A percentile compares a stretch with the other conserved stretches of the same genome.
Evolutionary conservation across 2,329 filamentous ascomycete genomes (phyloP).

Genomic region (Monosporascus sp.): DNA sequence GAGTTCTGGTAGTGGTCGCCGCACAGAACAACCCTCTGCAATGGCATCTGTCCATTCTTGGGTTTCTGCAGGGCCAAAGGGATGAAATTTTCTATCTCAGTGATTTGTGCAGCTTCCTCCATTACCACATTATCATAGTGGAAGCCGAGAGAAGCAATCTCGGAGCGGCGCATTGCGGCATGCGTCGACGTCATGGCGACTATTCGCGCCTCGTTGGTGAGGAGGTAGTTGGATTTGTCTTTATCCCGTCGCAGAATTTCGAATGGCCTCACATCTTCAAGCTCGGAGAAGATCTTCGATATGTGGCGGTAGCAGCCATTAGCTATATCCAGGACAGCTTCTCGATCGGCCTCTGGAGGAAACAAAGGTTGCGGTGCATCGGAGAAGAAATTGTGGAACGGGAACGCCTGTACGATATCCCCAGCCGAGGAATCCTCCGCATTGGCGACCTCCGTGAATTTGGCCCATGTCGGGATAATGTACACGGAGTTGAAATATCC

Average conservation of each 20-base stretch:
- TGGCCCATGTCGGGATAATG: slow-evolving; percentile 80
- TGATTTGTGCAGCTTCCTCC: slow-evolving; percentile 98
- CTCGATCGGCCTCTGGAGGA: slow-evolving; percentile 58
- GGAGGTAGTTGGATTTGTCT: slow-evolving; percentile 93
- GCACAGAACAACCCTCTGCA: slow-evolving; percentile 87
- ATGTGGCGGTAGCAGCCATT: slow-evolving; percentile 86
- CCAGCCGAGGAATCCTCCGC: slow-evolving; percentile 51
- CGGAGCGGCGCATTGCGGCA: slow-evolving; percentile 86
- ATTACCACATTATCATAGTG: slow-evolving; percentile 97
- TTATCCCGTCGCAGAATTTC: slow-evolving; percentile 84
- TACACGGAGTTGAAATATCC: slow-evolving; percentile 96
- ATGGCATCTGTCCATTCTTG: slow-evolving; percentile 63
- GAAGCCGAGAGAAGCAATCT: slow-evolving; percentile 89
- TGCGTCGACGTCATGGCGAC: slow-evolving; percentile 99
- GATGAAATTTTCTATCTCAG: slow-evolving; percentile 95
- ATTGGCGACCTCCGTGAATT: slow-evolving; percentile 66
- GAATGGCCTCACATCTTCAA: slow-evolving; percentile 91
- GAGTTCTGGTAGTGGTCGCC: slow-evolving; percentile 97
- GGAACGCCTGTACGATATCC: slow-evolving; percentile 70
- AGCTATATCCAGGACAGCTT: slow-evolving; percentile 68
- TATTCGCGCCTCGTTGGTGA: slow-evolving; percentile 93
- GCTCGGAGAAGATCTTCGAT: slow-evolving; percentile 81
- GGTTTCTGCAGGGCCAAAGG: slow-evolving; percentile 88
- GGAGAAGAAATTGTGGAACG: slow-evolving; percentile 83
- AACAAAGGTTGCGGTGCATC: slow-evolving; percentile 86